phyloP scores from a whole-genome alignment of 1,284 basidiomycete genomes.

The Ganoderma resinaceum region DNA sequence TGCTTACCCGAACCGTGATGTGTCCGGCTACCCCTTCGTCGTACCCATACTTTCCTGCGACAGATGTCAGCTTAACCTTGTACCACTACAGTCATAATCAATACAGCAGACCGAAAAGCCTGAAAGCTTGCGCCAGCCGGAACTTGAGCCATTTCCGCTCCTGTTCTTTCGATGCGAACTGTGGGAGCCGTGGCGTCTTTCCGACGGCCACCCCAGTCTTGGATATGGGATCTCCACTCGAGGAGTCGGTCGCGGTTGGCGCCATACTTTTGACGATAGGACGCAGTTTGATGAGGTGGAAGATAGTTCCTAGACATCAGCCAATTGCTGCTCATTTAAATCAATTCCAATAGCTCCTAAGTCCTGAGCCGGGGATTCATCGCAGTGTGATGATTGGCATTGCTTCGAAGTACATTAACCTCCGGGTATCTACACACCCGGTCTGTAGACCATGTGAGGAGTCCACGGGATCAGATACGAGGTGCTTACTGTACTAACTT shows the following conservation, averaged over 20 bases:
- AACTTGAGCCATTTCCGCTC: slow-evolving; percentile 60
- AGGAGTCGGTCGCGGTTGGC: slow-evolving; percentile 1
- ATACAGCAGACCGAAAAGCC: slow-evolving; percentile 51
- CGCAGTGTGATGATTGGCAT: background rate
- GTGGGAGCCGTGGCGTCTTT: slow-evolving; percentile 33
- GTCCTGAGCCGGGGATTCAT: too few species aligned
- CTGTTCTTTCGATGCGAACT: slow-evolving; percentile 47
- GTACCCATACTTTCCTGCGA: slow-evolving; percentile 57
- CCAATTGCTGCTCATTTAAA: background rate
- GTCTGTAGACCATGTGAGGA: background rate
- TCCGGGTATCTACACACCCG: background rate
- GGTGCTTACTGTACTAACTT: background rate
- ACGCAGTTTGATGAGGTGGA: background rate
- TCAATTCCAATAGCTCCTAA: background rate
- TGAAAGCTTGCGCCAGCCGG: slow-evolving; percentile 57
- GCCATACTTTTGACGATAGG: slow-evolving; percentile 8
- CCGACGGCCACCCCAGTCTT: slow-evolving; percentile 15
- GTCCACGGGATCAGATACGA: background rate
- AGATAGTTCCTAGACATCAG: background rate
- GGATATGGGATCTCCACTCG: background rate
- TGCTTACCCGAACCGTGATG: slow-evolving; percentile 60
- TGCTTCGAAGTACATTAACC: background rate
- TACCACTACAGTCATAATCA: slow-evolving; percentile 2
- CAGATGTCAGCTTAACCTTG: background rate
- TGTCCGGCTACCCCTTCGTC: slow-evolving; percentile 71